A percentile compares a stretch with the other conserved stretches of the same genome.
Conservation (phyloP, 2,329 filamentous ascomycete species). For the Cladosporium colombiae region DNA sequence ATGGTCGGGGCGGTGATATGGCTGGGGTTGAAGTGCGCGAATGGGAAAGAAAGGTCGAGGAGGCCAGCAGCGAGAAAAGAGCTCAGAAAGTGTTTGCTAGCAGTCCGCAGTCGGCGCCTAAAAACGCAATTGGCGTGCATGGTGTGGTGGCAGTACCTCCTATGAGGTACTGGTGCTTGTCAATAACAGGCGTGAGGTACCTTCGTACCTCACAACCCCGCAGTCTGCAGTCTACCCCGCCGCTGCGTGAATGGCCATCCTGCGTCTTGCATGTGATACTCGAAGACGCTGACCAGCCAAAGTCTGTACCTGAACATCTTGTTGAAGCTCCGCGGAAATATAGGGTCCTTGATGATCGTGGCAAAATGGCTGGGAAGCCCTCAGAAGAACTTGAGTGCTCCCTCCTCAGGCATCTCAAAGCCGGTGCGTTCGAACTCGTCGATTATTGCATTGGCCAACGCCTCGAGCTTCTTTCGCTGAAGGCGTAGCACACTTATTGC, state of each 20-base stretch:
- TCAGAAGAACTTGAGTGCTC: constrained; percentile 36
- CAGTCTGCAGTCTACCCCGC: constrained; percentile 18
- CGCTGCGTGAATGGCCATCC: neutral
- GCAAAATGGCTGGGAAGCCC: neutral
- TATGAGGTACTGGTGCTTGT: neutral
- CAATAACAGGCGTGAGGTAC: constrained; percentile 5
- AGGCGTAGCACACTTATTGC: constrained; percentile 46
- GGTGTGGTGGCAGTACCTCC: constrained; percentile 10
- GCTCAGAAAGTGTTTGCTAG: constrained; percentile 13
- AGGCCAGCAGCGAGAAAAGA: neutral
- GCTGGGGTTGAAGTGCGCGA: neutral
- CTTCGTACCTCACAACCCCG: constrained; percentile 15
- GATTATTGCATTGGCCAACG: constrained; percentile 46
- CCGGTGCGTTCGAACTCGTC: constrained; percentile 47
- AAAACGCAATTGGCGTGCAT: constrained; percentile 13
- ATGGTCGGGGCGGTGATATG: neutral
- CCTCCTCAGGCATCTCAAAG: constrained; percentile 51
- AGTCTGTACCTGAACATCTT: constrained; percentile 13
- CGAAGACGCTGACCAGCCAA: neutral
- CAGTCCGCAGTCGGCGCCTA: constrained; percentile 7
- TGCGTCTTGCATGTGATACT: constrained; percentile 4
- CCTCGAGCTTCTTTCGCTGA: constrained; percentile 51
- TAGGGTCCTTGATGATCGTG: neutral
- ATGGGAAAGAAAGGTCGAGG: neutral
- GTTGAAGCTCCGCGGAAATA: neutral